These are phyloP conservation scores for Sphaceloma murrayae DNA, from an alignment of 2,329 filamentous ascomycete species.

Conservation along the genomic window DNA sequence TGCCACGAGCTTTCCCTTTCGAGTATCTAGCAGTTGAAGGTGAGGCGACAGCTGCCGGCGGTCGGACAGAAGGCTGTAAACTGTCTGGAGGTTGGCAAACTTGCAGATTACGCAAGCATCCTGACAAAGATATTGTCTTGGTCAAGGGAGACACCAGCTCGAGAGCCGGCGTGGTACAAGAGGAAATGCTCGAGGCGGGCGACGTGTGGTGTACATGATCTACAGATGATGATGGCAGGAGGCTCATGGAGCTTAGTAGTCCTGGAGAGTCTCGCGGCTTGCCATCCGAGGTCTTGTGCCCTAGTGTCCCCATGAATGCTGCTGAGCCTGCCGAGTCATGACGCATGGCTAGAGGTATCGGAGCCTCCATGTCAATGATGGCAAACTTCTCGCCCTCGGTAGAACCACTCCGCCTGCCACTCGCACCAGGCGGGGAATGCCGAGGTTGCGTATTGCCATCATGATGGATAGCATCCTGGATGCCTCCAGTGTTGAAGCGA, in stretches of 20 bases:
- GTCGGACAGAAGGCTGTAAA: no score
- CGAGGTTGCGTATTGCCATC: no score
- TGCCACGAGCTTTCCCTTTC: constrained; percentile 5
- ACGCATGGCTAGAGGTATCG: neutral
- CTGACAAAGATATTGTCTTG: neutral
- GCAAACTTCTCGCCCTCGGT: neutral
- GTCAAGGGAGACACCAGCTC: neutral
- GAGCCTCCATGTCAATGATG: neutral
- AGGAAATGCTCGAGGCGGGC: constrained; percentile 2
- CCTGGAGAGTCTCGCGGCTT: neutral
- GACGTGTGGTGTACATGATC: neutral
- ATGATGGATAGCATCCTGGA: constrained; percentile 8
- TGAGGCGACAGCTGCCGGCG: no score
- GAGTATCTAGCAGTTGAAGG: no score
- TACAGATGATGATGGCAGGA: neutral
- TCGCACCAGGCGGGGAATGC: no score
- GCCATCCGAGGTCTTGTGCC: neutral
- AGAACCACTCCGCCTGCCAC: neutral
- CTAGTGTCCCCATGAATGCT: neutral
- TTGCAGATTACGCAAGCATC: neutral
- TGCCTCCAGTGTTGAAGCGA: constrained; percentile 19
- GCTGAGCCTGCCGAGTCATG: no score
- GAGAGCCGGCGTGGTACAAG: neutral
- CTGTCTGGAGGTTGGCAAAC: neutral
- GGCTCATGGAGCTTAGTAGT: neutral